Evolutionary conservation across 2,329 filamentous ascomycete genomes (phyloP), one percentile per base, ranked within the genome.

Genomic region (Colletotrichum scovillei): DNA sequence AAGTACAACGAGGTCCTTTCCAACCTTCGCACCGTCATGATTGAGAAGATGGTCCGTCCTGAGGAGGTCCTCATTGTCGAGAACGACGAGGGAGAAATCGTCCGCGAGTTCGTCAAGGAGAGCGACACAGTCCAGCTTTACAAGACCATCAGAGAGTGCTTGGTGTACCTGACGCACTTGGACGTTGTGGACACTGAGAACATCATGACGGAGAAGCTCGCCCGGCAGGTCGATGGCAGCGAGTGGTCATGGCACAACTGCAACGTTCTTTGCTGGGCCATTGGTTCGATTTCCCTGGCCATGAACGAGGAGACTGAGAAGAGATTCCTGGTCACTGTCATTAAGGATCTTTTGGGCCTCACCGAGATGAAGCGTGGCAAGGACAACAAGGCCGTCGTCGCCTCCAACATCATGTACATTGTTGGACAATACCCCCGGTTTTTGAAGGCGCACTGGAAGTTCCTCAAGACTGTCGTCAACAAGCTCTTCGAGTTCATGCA

Each of bases 401-500:
- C 97, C 75, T 98, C 95, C 85, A 99, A 99, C 86, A 99, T 99
- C 80, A 99, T 99, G 97, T 99, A 99, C 83, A 99, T 99, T 85
- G 97, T 99, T 74, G 97, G 97, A 72, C 97, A 99, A 81, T 99
- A 99, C 81, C 97, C 97, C 49, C 94, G 97, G 24, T 99, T 99
- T 86, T 87, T 99, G 79, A 99, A 99, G 87, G 97, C 97, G 1
- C 97, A 99, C 83, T 99, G 97, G 97, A 99, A 99, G 83, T 99
- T 99, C 86, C 88, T 99, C 69, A 99, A 99, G 91, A 99, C 97
- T 2, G 97, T 99, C 22, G 97, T 99, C 80, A 99, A 99, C 86
- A 99, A 99, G 87, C 90, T 99, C 5, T 99, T 99, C 80, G 97
- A 99, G 86, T 99, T 99, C 81, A 99, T 99, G 97, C 97, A 99